Conservation (phyloP, 495 filamentous ascomycete species). For the Aspergillus hancockii region DNA sequence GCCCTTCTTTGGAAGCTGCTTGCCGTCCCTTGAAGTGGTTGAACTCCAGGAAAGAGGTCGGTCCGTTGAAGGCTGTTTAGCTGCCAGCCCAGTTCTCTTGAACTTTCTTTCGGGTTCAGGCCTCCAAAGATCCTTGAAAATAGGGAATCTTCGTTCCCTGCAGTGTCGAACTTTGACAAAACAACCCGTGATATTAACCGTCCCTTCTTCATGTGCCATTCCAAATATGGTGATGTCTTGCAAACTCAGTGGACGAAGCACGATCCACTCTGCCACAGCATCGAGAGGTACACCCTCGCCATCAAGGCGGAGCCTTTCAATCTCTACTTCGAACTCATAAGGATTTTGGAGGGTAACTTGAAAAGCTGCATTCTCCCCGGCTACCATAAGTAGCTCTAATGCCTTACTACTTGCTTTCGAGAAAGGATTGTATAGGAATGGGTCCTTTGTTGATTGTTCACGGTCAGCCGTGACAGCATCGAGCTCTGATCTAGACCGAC, state of each 20-base stretch:
- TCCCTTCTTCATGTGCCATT: conserved; percentile 64
- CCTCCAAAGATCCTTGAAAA: conserved; percentile 75
- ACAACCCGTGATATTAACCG: conserved; percentile 75
- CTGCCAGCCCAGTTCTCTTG: conserved; percentile 68
- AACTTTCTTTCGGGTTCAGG: conserved; percentile 70
- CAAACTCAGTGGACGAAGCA: conserved; percentile 76
- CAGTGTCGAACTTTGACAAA: conserved; percentile 79
- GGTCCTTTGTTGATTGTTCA: conserved; percentile 62
- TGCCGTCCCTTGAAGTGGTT: conserved; percentile 45
- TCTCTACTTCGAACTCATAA: conserved; percentile 86
- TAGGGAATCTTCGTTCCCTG: conserved; percentile 76
- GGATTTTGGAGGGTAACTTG: conserved; percentile 86
- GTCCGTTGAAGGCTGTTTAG: conserved; percentile 54
- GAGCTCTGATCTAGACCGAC: conserved; percentile 71
- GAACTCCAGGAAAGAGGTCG: conserved; percentile 59
- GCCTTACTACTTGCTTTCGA: conserved; percentile 62
- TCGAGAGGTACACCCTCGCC: conserved; percentile 70
- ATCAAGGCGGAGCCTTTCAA: conserved; percentile 78
- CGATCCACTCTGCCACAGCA: conserved; percentile 60
- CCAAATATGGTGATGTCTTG: conserved; percentile 75
- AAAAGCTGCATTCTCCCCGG: conserved; percentile 75
- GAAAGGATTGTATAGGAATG: conserved; percentile 93
- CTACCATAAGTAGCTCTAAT: conserved; percentile 68
- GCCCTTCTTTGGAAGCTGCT: conserved; percentile 36
- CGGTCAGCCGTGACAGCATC: conserved; percentile 57